Conservation (phyloP, 139 green algal genomes). For the Chlamydomonas incerta region DNA sequence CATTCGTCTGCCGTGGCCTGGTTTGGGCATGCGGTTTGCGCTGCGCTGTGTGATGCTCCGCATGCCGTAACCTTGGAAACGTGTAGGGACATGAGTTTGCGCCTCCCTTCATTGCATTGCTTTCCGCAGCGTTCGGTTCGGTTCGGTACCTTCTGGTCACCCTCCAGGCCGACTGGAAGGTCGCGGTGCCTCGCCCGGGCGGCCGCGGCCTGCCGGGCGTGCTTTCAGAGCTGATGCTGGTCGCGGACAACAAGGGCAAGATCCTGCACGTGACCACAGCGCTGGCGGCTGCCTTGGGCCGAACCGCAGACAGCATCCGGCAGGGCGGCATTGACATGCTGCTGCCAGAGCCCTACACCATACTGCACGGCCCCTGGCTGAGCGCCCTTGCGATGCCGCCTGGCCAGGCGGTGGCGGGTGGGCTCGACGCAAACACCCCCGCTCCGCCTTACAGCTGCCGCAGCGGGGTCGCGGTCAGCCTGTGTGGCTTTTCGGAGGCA, state of each 20-base stretch:
- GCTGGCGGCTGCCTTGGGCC: neutral
- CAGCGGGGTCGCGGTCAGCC: neutral
- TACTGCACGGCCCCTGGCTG: conserved; percentile 7
- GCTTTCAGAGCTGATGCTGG: conserved; percentile 4
- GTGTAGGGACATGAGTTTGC: neutral
- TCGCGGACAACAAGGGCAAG: neutral
- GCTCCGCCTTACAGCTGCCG: conserved; percentile 15
- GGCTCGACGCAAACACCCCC: too few relatives aligned
- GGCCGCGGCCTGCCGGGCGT: neutral
- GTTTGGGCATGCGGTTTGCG: neutral
- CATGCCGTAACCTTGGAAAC: too few relatives aligned
- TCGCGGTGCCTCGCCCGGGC: neutral
- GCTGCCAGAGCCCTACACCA: neutral
- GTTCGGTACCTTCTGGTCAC: neutral
- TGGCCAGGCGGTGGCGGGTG: too few relatives aligned
- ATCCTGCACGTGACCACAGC: neutral
- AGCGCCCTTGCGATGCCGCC: too few relatives aligned
- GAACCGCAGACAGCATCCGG: neutral
- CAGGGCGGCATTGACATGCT: conserved; percentile 1
- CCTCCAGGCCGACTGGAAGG: neutral
- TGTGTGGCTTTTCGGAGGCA: neutral
- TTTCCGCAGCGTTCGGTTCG: conserved; percentile 6
- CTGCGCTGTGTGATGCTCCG: neutral
- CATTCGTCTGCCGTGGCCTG: too few relatives aligned
- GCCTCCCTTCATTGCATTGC: neutral